Conservation (phyloP, 2,329 filamentous ascomycete species). For the Diaporthe sp. region DNA sequence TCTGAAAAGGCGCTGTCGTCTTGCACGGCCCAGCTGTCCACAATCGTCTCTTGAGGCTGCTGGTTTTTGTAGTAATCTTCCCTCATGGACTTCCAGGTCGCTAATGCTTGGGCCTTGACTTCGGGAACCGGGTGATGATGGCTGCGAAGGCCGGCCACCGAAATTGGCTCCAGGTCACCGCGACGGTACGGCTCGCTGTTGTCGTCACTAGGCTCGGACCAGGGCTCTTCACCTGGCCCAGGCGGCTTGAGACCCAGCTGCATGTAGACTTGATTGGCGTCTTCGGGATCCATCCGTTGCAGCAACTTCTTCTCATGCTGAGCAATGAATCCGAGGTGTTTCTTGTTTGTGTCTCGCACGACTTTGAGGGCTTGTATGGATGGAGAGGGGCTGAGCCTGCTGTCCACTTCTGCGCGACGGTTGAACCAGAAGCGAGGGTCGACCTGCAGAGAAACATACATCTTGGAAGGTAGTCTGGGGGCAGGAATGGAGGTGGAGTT, state of each 20-base stretch:
- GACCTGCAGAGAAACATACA: conserved; percentile 18
- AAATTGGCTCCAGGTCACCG: neutral
- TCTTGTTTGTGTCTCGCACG: neutral
- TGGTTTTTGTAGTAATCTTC: neutral
- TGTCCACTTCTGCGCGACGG: neutral
- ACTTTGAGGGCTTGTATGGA: conserved; percentile 14
- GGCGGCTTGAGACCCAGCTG: neutral
- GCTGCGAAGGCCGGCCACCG: conserved; percentile 7
- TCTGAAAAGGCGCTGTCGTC: neutral
- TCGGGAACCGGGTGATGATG: conserved; percentile 5
- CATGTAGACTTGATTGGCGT: neutral
- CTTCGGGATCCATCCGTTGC: neutral
- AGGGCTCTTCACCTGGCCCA: neutral
- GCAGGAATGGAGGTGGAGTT: neutral
- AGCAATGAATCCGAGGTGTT: neutral
- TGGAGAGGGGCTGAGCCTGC: neutral
- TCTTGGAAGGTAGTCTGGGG: neutral
- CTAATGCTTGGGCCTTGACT: neutral
- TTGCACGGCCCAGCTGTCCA: neutral
- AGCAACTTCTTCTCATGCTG: conserved; percentile 5
- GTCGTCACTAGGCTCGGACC: neutral
- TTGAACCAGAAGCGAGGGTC: neutral
- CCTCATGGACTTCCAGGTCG: neutral
- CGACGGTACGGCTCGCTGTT: neutral
- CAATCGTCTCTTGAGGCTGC: neutral